Evolutionary conservation across 169 alveolate species (phyloP).

Genomic region (Babesia caballi): DNA sequence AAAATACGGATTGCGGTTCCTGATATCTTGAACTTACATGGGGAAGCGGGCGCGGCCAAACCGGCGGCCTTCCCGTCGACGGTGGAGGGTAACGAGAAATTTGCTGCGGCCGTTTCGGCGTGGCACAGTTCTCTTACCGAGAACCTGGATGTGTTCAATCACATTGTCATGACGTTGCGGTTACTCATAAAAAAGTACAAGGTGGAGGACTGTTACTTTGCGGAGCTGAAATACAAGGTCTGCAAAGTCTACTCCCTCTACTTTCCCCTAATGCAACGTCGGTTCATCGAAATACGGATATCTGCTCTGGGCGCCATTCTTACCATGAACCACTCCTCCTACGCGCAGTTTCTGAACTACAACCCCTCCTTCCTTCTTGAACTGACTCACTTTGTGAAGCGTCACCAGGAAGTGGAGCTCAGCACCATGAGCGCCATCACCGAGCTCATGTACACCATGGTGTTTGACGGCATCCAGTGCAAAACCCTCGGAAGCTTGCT

Average conservation of each 20-base stretch:
- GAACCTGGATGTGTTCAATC: constrained; percentile 17
- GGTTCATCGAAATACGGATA: constrained; percentile 46
- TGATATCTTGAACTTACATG: background rate
- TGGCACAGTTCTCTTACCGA: background rate
- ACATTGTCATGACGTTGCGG: constrained; percentile 36
- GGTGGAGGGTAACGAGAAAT: background rate
- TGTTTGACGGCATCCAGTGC: constrained; percentile 63
- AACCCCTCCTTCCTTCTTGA: constrained; percentile 63
- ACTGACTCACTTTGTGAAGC: constrained; percentile 36
- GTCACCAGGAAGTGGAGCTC: constrained; percentile 35
- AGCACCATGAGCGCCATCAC: constrained; percentile 55
- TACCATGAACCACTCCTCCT: constrained; percentile 26
- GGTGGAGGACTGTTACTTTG: constrained; percentile 43
- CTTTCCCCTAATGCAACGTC: constrained; percentile 41
- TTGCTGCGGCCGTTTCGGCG: background rate
- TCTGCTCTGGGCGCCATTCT: constrained; percentile 51
- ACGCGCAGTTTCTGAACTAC: constrained; percentile 43
- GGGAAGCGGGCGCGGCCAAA: background rate
- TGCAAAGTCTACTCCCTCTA: constrained; percentile 42
- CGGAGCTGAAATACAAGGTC: constrained; percentile 52
- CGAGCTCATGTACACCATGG: constrained; percentile 59
- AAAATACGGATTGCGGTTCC: constrained; percentile 3
- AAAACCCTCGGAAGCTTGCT: constrained; percentile 38
- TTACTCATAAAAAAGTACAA: constrained; percentile 29
- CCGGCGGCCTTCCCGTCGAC: background rate